Evolutionary conservation across 208 protist species (phyloP).

Genomic region (Leishmania major): DNA sequence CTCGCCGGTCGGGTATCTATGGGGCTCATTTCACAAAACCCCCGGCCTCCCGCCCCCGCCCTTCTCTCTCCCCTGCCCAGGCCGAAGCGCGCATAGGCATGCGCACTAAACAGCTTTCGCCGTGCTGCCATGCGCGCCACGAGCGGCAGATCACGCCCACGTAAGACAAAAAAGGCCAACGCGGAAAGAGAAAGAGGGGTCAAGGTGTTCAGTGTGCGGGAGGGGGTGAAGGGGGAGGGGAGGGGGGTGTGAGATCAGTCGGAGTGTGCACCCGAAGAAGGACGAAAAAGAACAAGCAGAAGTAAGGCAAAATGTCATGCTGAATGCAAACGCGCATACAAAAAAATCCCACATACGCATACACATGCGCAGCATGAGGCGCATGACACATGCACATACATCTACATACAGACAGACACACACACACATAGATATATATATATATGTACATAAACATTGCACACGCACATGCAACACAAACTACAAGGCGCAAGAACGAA

Average conservation of each 20-base stretch:
- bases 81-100: background rate
- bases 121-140: background rate
- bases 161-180: background rate
- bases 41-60: too few species aligned
- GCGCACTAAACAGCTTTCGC: background rate
- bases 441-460: too few species aligned
- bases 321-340: background rate
- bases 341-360: too few species aligned
- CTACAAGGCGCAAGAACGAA: background rate
- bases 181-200: background rate
- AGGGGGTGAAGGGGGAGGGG: background rate
- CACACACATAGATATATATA: background rate
- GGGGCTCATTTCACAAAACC: too few species aligned
- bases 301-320: background rate
- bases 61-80: background rate
- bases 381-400: too few species aligned
- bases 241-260: background rate
- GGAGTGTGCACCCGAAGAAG: background rate
- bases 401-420: background rate
- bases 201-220: background rate
- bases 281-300: background rate
- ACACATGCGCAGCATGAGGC: background rate
- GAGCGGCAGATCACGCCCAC: background rate
- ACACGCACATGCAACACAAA: background rate
- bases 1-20: background rate